phyloP scores from a whole-genome alignment of 1,284 basidiomycete genomes.

The Hymenochaete sp. region DNA sequence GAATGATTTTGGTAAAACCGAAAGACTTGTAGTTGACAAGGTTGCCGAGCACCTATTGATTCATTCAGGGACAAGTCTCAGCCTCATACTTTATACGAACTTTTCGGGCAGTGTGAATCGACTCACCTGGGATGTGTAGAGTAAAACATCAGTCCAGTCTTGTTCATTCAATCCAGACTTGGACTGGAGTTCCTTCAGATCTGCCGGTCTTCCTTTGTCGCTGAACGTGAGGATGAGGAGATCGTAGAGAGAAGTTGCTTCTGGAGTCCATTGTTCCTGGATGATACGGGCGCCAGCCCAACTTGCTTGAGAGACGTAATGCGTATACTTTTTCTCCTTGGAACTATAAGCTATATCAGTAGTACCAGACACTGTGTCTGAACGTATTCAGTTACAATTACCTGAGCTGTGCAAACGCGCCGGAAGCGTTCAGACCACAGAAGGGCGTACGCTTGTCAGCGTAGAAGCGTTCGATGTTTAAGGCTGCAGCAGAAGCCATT shows the following conservation, averaged over 20 bases:
- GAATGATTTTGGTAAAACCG: slow-evolving; percentile 77
- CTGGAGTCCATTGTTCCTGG: slow-evolving; percentile 71
- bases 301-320: slow-evolving; percentile 56
- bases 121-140: slow-evolving; percentile 64
- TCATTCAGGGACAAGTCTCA: slow-evolving; percentile 12
- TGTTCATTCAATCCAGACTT: slow-evolving; percentile 43
- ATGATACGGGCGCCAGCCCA: slow-evolving; percentile 81
- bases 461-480: slow-evolving; percentile 15
- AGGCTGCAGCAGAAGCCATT: slow-evolving; percentile 10
- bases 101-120: neutral
- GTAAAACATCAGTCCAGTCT: slow-evolving; percentile 62
- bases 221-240: slow-evolving; percentile 63
- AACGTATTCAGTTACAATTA: slow-evolving; percentile 2
- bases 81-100: neutral
- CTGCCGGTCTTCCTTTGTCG: slow-evolving; percentile 45
- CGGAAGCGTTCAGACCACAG: slow-evolving; percentile 15
- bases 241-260: slow-evolving; percentile 55
- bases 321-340: slow-evolving; percentile 70
- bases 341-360: slow-evolving; percentile 31
- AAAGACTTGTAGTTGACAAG: slow-evolving; percentile 73
- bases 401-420: slow-evolving; percentile 17
- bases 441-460: slow-evolving; percentile 16
- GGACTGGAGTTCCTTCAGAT: slow-evolving; percentile 45
- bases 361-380: neutral
- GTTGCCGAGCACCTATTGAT: slow-evolving; percentile 58